A percentile compares a stretch with the other conserved stretches of the same genome.
Evolutionary conservation across 805 yeast species (phyloP).

Genomic region (Kodamaea nitidulidarum): DNA sequence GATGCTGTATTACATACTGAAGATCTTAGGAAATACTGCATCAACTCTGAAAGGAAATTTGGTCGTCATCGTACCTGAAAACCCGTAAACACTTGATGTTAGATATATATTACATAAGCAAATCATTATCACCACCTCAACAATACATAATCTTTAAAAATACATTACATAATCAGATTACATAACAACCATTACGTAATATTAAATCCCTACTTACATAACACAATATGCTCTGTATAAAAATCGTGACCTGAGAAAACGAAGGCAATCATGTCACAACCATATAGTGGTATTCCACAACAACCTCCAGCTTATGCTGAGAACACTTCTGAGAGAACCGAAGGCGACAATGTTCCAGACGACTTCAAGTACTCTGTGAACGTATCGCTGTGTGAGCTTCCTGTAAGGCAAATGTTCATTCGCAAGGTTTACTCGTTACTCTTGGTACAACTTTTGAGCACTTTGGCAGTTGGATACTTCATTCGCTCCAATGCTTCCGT

Average conservation of each 20-base stretch:
- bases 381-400: slow-evolving; percentile 73
- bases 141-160: too few species aligned
- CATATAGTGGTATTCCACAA: neutral
- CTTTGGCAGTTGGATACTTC: slow-evolving; percentile 54
- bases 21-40: too few species aligned
- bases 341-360: slow-evolving; percentile 48
- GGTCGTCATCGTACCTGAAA: too few species aligned
- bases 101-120: too few species aligned
- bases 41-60: too few species aligned
- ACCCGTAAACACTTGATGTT: too few species aligned
- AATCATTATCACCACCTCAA: too few species aligned
- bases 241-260: neutral
- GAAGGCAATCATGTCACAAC: slow-evolving; percentile 1
- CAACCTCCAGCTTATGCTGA: neutral
- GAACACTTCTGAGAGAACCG: slow-evolving; percentile 14
- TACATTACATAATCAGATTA: neutral
- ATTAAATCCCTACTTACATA: neutral
- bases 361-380: slow-evolving; percentile 80
- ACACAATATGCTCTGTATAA: too few species aligned
- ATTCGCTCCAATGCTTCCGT: slow-evolving; percentile 44
- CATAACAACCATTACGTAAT: neutral
- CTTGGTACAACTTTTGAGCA: slow-evolving; percentile 57
- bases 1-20: too few species aligned
- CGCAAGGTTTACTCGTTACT: slow-evolving; percentile 76
- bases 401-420: slow-evolving; percentile 70